Conservation (phyloP, 768 basidiomycete genomes). For the Russula virescens region DNA sequence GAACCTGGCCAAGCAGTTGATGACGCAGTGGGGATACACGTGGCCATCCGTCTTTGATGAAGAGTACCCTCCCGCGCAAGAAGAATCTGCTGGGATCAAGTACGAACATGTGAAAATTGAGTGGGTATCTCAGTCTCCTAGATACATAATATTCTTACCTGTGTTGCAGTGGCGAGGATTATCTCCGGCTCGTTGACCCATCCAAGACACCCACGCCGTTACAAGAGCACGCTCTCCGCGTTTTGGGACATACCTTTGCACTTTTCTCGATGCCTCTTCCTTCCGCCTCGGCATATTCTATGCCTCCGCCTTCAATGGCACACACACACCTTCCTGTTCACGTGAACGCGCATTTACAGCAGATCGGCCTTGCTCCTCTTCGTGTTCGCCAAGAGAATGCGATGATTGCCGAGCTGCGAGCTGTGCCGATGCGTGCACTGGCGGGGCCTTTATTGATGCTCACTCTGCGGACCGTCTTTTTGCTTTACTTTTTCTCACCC, state of each 20-base stretch:
- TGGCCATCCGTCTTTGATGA: slow-evolving; percentile 44
- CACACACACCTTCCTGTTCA: slow-evolving; percentile 16
- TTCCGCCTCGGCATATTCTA: background rate
- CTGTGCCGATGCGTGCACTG: slow-evolving; percentile 23
- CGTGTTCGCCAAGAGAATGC: slow-evolving; percentile 21
- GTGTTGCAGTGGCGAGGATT: slow-evolving; percentile 20
- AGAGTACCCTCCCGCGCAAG: slow-evolving; percentile 21
- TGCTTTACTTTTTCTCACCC: slow-evolving; percentile 25
- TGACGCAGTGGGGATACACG: slow-evolving; percentile 34
- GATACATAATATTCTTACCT: background rate
- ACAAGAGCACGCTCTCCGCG: slow-evolving; percentile 22
- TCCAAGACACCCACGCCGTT: slow-evolving; percentile 20
- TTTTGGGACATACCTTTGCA: slow-evolving; percentile 22
- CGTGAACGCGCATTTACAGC: slow-evolving; percentile 21
- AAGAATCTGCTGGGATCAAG: slow-evolving; percentile 19
- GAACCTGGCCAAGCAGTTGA: slow-evolving; percentile 26
- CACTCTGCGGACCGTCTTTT: slow-evolving; percentile 19
- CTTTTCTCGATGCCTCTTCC: slow-evolving; percentile 17
- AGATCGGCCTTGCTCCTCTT: slow-evolving; percentile 21
- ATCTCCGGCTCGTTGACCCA: slow-evolving; percentile 19
- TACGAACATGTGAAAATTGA: slow-evolving; percentile 20
- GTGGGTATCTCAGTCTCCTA: slow-evolving; percentile 3
- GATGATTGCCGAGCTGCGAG: slow-evolving; percentile 22
- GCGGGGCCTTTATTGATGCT: slow-evolving; percentile 23
- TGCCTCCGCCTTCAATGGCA: background rate